These are phyloP conservation scores for Seiridium cupressi DNA, from an alignment of 2,329 filamentous ascomycete genomes.

Conservation along the genomic window DNA sequence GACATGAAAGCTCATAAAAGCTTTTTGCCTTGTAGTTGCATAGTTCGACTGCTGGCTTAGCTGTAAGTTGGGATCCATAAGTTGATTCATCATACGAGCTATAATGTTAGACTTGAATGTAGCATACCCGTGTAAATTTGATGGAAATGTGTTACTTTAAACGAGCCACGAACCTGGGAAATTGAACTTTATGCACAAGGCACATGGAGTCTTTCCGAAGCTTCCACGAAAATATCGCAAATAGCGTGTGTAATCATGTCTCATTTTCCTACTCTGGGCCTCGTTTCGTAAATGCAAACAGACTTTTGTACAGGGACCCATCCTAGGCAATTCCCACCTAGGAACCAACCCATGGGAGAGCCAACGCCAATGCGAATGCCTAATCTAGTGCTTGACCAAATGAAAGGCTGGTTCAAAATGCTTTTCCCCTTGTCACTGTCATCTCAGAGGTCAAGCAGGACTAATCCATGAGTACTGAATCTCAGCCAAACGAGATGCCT, in stretches of 20 bases:
- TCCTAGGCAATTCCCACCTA: not conserved
- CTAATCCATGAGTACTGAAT: not conserved
- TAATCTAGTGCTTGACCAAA: conserved; percentile 15
- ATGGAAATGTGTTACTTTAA: no score
- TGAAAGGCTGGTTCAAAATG: conserved; percentile 15
- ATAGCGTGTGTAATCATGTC: not conserved
- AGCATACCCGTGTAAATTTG: no score
- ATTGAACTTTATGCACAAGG: no score
- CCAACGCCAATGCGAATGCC: conserved; percentile 5
- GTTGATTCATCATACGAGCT: no score
- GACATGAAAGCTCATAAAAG: no score
- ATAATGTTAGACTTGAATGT: no score
- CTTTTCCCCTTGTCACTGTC: not conserved
- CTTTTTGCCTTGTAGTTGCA: no score
- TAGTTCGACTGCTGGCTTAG: no score
- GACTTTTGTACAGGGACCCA: conserved; percentile 6
- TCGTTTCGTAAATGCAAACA: conserved; percentile 1
- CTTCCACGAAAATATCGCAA: no score
- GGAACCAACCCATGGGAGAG: not conserved
- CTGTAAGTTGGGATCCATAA: no score
- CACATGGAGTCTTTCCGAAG: no score
- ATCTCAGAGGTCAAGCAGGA: not conserved
- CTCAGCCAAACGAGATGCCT: not conserved
- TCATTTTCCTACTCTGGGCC: not conserved
- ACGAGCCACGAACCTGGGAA: no score